Conservation (phyloP, 1,139 yeast genomes). For the Geotrichum klebahnii region DNA sequence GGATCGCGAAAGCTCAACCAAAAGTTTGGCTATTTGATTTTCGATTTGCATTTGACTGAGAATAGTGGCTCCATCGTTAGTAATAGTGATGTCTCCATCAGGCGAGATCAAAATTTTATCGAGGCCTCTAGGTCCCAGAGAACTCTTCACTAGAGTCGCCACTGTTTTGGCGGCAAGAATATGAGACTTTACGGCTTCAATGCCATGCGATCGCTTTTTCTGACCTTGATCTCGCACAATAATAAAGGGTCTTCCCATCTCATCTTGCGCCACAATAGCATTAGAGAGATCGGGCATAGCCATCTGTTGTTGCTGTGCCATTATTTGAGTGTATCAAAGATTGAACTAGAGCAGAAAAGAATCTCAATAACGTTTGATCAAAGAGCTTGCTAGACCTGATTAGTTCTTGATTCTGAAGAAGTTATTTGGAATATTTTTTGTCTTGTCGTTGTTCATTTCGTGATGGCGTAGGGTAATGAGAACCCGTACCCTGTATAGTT, state of each 20-base stretch:
- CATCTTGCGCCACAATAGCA: constrained; percentile 98
- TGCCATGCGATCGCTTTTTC: constrained; percentile 82
- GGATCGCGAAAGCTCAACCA: constrained; percentile 89
- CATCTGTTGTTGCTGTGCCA: constrained; percentile 40
- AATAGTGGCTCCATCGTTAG: constrained; percentile 98
- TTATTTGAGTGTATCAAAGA: neutral
- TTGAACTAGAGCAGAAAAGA: neutral
- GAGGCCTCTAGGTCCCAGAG: constrained; percentile 96
- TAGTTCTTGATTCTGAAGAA: neutral
- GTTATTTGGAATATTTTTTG: neutral
- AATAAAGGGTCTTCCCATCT: constrained; percentile 97
- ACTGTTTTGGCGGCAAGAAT: constrained; percentile 95
- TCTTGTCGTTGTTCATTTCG: neutral
- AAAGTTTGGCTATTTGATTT: constrained; percentile 89
- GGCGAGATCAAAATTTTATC: constrained; percentile 91
- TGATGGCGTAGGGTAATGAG: neutral
- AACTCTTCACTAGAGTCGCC: constrained; percentile 84
- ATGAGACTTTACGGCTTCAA: constrained; percentile 90
- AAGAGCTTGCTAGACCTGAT: neutral
- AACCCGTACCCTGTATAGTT: neutral
- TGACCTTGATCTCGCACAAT: constrained; percentile 96
- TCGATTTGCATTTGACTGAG: constrained; percentile 93
- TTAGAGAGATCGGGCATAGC: constrained; percentile 91
- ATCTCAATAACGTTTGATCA: neutral
- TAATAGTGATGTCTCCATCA: constrained; percentile 96